Evolutionary conservation across 176 grass and related monocot species (phyloP), one percentile per base, ranked within the genome.

Genomic region (Avena atlantica): DNA sequence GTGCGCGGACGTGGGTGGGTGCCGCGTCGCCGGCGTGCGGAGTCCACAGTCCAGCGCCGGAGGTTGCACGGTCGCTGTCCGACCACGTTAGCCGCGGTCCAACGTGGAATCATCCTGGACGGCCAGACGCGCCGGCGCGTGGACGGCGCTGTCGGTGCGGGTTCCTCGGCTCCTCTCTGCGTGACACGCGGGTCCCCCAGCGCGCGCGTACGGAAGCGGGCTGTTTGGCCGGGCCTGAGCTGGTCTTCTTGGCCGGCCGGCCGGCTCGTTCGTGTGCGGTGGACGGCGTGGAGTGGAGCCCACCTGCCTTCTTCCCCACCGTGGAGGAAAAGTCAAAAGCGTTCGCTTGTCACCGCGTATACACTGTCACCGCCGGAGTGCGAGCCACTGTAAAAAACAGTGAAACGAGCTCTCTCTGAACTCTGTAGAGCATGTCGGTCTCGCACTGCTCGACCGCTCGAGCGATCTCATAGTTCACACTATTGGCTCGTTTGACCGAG

Each of bases 41-140:
- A 23, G 73, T 15, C 70, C 68, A 50, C 27, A 67, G 2, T 17
- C 52, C 15, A 55, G 4, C 52, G 0, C 55, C 78, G 87, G 88
- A 88, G 90, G 93, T 89, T 95, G 67, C 52, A 62, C 62, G 45
- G 80, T 93, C 93, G 25, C 89, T 93, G 55, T 95, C 91, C 19
- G 72, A 65, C 74, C 93, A 81, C 90, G 85, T 65, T 70, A 6
- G 63, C 29, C 5, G 5, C 37, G 37, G 49, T 4, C 4, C 16
- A 12, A 56, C 70, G 17, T 91, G 45, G 45, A 47, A 7, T 91
- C 89, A 91, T 42, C 37, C 37, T 95, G 86, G 89, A 19, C 14
- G 12, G 0, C 3, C 12, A 0, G 37, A 0, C 0, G 5, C 12
- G 2, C 3, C 44, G 60, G 20, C 80, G 59, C 74, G 93, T 88